A percentile compares a stretch with the other conserved stretches of the same genome.
Conservation (phyloP, 2,329 filamentous ascomycete genomes). For the Monosporascus sp. region DNA sequence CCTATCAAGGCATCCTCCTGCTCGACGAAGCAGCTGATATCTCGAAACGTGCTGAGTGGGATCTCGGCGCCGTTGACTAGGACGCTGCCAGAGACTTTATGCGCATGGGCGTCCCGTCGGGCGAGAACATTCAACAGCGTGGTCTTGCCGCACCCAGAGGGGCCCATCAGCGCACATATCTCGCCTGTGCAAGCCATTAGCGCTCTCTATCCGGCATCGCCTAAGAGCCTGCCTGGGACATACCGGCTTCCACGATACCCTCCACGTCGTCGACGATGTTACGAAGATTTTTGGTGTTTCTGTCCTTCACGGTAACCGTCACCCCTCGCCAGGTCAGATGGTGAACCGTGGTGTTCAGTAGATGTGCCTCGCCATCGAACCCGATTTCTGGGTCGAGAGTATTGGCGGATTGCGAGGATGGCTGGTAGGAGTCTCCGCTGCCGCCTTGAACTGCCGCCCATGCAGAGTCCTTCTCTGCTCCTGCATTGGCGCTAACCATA, state of each 20-base stretch:
- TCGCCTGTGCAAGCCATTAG: slow-evolving; percentile 43
- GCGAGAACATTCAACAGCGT: slow-evolving; percentile 79
- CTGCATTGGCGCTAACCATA: background rate
- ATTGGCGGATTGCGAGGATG: background rate
- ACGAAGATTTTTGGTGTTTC: slow-evolving; percentile 56
- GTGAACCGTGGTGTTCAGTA: slow-evolving; percentile 58
- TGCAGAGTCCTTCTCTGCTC: background rate
- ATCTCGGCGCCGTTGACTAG: slow-evolving; percentile 58
- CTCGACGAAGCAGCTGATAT: slow-evolving; percentile 73
- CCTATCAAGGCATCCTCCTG: slow-evolving; percentile 84
- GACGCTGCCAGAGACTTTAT: slow-evolving; percentile 44
- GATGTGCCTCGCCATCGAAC: slow-evolving; percentile 37
- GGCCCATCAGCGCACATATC: slow-evolving; percentile 76
- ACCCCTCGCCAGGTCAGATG: slow-evolving; percentile 62
- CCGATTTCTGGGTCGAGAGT: slow-evolving; percentile 19
- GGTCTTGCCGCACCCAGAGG: slow-evolving; percentile 69
- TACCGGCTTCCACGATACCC: slow-evolving; percentile 60
- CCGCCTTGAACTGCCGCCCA: background rate
- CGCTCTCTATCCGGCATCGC: too few species aligned
- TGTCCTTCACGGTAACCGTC: slow-evolving; percentile 68
- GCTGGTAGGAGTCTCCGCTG: background rate
- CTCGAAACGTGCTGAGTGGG: slow-evolving; percentile 51
- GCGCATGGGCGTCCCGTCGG: slow-evolving; percentile 50
- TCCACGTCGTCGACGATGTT: slow-evolving; percentile 58
- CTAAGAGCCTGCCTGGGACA: slow-evolving; percentile 1